phyloP scores from a whole-genome alignment of 2,329 filamentous ascomycete species.

The Phyllosticta ampelicida region DNA sequence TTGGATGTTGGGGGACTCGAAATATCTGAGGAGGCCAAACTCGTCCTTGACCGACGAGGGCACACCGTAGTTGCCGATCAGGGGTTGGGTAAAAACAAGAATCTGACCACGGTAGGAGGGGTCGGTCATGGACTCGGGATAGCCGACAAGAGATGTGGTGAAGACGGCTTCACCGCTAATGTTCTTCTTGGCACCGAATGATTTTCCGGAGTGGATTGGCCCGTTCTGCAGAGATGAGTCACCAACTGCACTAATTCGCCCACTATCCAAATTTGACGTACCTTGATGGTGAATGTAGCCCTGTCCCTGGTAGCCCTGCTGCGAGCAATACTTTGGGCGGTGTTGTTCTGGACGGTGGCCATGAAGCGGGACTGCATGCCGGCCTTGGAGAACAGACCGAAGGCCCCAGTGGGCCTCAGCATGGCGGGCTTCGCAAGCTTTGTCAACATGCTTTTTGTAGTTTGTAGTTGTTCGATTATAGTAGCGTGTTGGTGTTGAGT shows the following conservation, averaged over 20 bases:
- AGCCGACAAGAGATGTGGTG: constrained; percentile 94
- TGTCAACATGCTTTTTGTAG: constrained; percentile 39
- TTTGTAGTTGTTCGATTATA: constrained; percentile 9
- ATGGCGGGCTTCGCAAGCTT: constrained; percentile 44
- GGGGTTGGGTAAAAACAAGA: constrained; percentile 91
- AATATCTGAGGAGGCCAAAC: constrained; percentile 89
- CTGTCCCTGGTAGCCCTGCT: constrained; percentile 61
- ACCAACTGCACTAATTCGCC: constrained; percentile 2
- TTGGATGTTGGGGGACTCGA: constrained; percentile 96
- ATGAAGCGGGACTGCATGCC: constrained; percentile 41
- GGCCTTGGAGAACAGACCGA: constrained; percentile 38
- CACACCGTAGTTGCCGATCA: constrained; percentile 98
- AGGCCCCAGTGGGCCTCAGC: constrained; percentile 29
- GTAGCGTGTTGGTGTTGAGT: constrained; percentile 11
- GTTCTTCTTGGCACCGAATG: constrained; percentile 92
- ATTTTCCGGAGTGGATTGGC: constrained; percentile 90
- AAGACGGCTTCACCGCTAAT: constrained; percentile 98
- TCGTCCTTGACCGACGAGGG: constrained; percentile 76
- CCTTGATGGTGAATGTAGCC: constrained; percentile 90
- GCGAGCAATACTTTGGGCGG: constrained; percentile 49
- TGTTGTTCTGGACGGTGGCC: constrained; percentile 59
- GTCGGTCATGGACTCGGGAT: constrained; percentile 76
- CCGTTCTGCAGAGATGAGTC: constrained; percentile 54
- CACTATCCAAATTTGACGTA: constrained; percentile 33
- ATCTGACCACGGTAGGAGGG: constrained; percentile 76